A percentile compares a stretch with the other conserved stretches of the same genome.
Evolutionary conservation across 1,139 yeast species (phyloP).

Genomic region (Wickerhamomyces sp.): DNA sequence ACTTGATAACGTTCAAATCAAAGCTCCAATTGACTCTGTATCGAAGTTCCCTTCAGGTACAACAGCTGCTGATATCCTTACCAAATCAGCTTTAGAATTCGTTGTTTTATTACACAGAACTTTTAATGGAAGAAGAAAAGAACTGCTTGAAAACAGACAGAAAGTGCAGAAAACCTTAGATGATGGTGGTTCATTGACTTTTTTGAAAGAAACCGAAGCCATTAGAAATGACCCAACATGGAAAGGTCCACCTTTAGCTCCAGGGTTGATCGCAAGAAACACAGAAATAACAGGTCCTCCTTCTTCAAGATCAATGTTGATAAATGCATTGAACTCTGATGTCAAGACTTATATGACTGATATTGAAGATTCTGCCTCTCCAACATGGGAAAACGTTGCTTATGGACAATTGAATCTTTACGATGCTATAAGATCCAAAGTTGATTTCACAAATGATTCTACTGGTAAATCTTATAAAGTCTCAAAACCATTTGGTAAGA

Average conservation of each 20-base stretch:
- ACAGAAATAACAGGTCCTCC: constrained; percentile 92
- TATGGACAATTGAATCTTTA: constrained; percentile 89
- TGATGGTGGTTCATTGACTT: constrained; percentile 51
- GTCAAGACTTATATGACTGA: constrained; percentile 95
- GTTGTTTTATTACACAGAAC: constrained; percentile 70
- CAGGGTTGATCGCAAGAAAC: constrained; percentile 64
- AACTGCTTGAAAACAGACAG: constrained; percentile 58
- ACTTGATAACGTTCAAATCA: constrained; percentile 58
- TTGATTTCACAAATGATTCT: constrained; percentile 41
- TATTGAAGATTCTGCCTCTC: constrained; percentile 92
- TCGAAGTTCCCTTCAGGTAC: constrained; percentile 56
- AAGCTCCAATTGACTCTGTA: constrained; percentile 56
- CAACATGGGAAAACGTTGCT: constrained; percentile 88
- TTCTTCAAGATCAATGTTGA: constrained; percentile 86
- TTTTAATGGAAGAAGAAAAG: constrained; percentile 56
- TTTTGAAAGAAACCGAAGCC: constrained; percentile 58
- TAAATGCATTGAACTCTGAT: constrained; percentile 84
- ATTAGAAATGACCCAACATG: constrained; percentile 71
- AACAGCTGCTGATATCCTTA: constrained; percentile 40
- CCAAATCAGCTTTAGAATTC: constrained; percentile 61
- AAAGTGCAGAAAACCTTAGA: constrained; percentile 56
- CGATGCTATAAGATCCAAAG: constrained; percentile 75
- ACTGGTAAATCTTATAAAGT: constrained; percentile 52
- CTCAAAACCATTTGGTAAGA: constrained; percentile 41
- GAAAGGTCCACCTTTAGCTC: constrained; percentile 72